Evolutionary conservation across 2,329 filamentous ascomycete genomes (phyloP).

Genomic region (Cadophora sp.): DNA sequence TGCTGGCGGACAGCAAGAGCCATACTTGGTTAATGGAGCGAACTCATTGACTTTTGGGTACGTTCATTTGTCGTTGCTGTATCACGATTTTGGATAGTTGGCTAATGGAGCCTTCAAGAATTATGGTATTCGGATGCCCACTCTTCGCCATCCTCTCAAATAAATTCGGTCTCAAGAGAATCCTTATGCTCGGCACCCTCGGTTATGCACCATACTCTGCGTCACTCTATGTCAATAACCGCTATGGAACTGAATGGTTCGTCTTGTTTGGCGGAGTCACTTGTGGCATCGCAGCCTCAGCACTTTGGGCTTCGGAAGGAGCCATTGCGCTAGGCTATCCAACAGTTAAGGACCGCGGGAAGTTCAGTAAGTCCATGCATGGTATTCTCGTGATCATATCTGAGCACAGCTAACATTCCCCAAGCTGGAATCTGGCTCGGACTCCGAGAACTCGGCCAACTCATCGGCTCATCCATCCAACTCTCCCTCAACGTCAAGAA

Average conservation of each 20-base stretch:
- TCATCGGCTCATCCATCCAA: conserved; percentile 74
- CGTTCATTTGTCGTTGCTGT: not conserved
- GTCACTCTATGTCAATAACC: conserved; percentile 73
- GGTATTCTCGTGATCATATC: not conserved
- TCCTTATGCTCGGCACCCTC: conserved; percentile 71
- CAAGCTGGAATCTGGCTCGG: conserved; percentile 71
- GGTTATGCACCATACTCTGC: conserved; percentile 75
- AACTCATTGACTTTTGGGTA: conserved; percentile 71
- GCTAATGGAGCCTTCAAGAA: conserved; percentile 41
- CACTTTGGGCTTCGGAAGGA: conserved; percentile 78
- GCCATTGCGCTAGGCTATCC: conserved; percentile 76
- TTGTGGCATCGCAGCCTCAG: conserved; percentile 65
- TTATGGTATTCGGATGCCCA: conserved; percentile 74
- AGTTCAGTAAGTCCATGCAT: conserved; percentile 49
- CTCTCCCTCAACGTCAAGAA: conserved; percentile 67
- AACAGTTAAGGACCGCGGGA: conserved; percentile 69
- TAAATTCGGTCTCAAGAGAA: conserved; percentile 73
- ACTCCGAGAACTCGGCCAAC: conserved; percentile 64
- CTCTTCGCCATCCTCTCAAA: conserved; percentile 68
- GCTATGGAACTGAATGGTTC: conserved; percentile 71
- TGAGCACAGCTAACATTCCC: not conserved
- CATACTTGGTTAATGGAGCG: conserved; percentile 68
- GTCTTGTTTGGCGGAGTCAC: conserved; percentile 70
- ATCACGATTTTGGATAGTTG: not conserved
- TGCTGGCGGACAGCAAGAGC: conserved; percentile 68